Base-by-base conservation (phyloP, 805 yeast species). In the Saturnispora mendoncae region DNA sequence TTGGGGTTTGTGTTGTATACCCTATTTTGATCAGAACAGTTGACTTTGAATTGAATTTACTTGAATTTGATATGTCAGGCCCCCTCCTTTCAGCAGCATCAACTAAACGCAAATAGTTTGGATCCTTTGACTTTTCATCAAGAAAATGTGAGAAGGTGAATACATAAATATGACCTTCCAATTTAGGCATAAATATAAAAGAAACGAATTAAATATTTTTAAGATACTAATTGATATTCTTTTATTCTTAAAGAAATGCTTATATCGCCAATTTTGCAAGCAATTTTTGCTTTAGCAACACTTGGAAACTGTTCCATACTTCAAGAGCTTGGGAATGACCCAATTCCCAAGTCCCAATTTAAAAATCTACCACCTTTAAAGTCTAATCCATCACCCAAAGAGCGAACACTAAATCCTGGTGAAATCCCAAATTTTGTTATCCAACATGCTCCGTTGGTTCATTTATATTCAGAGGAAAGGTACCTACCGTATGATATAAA, bases 381-480 rank as follows among this genome's bases (percentile, higher is more conserved):
- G 12, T 5, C 53, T 1, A 39, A 56, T n/a, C 73, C 73, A 0
- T 23, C 55, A 5, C 18, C 32, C 1, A 35, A 38, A 9, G 60
- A 76, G 41, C 54, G 68, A 21, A 65, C 72, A 1, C 42, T 76
- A 12, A 45, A 51, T 14, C 59, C 64, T 33, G 84, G 84, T 1
- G 76, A 73, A 38, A 68, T 83, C 3, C 94, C 92, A 0, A 56
- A 57, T 6, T 83, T 75, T 57, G 80, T 78, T 1, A 48, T 75
- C 2, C 79, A 80, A 33, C 69, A 71, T 54, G 75, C 83, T 4
- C 97, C 98, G 0, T 62, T 79, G 40, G 88, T 90, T 2, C 84
- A 85, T 55, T 66, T 90, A 9, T 88, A 90, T 63, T 78, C 94
- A 1, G 98, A 90, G 55, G 98, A 90, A 53, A 61, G 67, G 41